phyloP scores from a whole-genome alignment of 805 yeast genomes.

The Candida quercuum region DNA sequence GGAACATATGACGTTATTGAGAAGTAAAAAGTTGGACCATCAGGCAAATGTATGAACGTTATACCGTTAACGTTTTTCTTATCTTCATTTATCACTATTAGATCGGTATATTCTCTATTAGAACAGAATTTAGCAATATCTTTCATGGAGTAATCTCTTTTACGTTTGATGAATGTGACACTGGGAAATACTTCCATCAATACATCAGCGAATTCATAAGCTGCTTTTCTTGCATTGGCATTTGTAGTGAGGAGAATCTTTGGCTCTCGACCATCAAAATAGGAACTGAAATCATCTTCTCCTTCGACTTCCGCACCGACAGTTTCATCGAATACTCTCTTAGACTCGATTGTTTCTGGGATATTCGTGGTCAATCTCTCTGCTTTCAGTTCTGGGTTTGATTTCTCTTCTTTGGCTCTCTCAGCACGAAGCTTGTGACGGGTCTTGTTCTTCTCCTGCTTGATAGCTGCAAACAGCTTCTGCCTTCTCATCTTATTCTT shows the following conservation, averaged over 20 bases:
- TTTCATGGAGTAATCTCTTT: slow-evolving; percentile 74
- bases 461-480: slow-evolving; percentile 65
- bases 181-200: slow-evolving; percentile 82
- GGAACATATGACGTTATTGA: slow-evolving; percentile 73
- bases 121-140: slow-evolving; percentile 82
- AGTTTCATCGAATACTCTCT: slow-evolving; percentile 24
- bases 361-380: slow-evolving; percentile 52
- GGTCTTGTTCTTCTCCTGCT: slow-evolving; percentile 68
- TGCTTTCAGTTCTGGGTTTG: slow-evolving; percentile 75
- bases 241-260: slow-evolving; percentile 88
- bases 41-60: slow-evolving; percentile 90
- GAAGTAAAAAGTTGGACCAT: slow-evolving; percentile 93
- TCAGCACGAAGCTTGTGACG: slow-evolving; percentile 74
- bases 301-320: slow-evolving; percentile 24
- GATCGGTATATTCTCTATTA: slow-evolving; percentile 81
- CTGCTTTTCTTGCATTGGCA: slow-evolving; percentile 77
- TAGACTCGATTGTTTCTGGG: slow-evolving; percentile 23
- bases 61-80: slow-evolving; percentile 88
- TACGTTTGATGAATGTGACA: slow-evolving; percentile 81
- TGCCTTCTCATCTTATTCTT: slow-evolving; percentile 80
- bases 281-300: slow-evolving; percentile 24
- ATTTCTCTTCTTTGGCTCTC: slow-evolving; percentile 82
- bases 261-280: slow-evolving; percentile 40
- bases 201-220: slow-evolving; percentile 85
- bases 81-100: slow-evolving; percentile 89